These are phyloP conservation scores for Protomyces inundatus DNA, from an alignment of 1,139 yeast genomes.

Conservation along the genomic window DNA sequence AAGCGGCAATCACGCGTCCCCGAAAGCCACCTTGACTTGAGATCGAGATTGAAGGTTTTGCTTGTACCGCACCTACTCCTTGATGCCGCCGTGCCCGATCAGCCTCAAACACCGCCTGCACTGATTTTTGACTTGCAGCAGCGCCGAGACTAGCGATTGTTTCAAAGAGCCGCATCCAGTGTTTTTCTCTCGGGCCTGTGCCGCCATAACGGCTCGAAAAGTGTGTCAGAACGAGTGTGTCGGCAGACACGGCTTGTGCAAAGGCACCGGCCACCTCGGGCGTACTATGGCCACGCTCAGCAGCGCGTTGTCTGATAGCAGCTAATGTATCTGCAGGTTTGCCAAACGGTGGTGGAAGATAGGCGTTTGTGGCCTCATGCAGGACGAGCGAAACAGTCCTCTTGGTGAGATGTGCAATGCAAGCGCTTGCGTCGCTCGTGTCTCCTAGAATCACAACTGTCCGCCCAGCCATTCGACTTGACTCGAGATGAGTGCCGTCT, in stretches of 20 bases:
- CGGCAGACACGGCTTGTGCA: slow-evolving; percentile 1
- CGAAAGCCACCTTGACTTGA: neutral
- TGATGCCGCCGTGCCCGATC: neutral
- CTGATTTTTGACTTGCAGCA: slow-evolving; percentile 1
- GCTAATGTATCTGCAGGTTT: slow-evolving; percentile 4
- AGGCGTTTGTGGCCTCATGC: slow-evolving; percentile 26
- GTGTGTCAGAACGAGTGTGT: slow-evolving; percentile 11
- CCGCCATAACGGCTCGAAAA: slow-evolving; percentile 25
- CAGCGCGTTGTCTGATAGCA: slow-evolving; percentile 3
- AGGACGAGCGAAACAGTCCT: slow-evolving; percentile 5
- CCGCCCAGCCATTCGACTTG: neutral
- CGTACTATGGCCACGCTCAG: slow-evolving; percentile 20
- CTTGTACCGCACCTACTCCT: neutral
- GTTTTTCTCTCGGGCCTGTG: neutral
- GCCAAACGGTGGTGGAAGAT: slow-evolving; percentile 10
- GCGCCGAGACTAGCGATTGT: slow-evolving; percentile 10
- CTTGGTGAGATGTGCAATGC: neutral
- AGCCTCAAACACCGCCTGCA: neutral
- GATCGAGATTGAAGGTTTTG: neutral
- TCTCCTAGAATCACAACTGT: slow-evolving; percentile 21
- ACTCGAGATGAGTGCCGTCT: neutral
- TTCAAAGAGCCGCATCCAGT: slow-evolving; percentile 13
- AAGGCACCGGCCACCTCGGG: slow-evolving; percentile 26
- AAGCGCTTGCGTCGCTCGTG: slow-evolving; percentile 15
- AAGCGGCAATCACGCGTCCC: slow-evolving; percentile 10